phyloP scores from a whole-genome alignment of 129 eudicot species.

The Chrysanthemum lavandulifolium region DNA sequence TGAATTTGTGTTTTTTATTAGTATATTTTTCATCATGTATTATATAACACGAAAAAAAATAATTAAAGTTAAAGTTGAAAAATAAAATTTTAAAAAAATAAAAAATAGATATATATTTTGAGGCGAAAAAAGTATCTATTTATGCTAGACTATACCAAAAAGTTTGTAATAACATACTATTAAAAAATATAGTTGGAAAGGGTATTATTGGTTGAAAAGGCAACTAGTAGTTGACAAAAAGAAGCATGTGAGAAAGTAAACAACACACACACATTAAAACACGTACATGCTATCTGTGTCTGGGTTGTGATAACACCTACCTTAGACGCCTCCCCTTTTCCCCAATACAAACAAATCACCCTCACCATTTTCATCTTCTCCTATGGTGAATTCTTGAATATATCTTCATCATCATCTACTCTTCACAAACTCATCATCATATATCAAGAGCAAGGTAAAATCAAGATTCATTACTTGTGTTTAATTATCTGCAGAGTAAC shows the following conservation, averaged over 20 bases:
- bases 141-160: no score
- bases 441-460: neutral
- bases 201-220: slow-evolving; percentile 11
- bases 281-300: neutral
- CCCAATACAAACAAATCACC: neutral
- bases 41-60: no score
- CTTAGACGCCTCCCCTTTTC: slow-evolving; percentile 13
- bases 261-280: neutral
- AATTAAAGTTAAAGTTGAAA: no score
- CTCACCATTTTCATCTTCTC: slow-evolving; percentile 7
- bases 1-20: no score
- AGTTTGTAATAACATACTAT: no score
- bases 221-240: slow-evolving; percentile 24
- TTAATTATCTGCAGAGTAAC: neutral
- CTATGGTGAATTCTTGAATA: slow-evolving; percentile 13
- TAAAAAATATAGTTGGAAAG: neutral
- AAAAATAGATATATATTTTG: no score
- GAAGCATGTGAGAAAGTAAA: slow-evolving; percentile 19
- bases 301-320: slow-evolving; percentile 13
- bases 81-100: no score
- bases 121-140: no score
- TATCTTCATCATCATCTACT: neutral
- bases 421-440: neutral
- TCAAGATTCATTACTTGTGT: neutral
- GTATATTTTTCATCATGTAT: no score